These are phyloP conservation scores for Neotropicomus parvogracilis DNA, from an alignment of 1,284 basidiomycete species.

Conservation along the genomic window DNA sequence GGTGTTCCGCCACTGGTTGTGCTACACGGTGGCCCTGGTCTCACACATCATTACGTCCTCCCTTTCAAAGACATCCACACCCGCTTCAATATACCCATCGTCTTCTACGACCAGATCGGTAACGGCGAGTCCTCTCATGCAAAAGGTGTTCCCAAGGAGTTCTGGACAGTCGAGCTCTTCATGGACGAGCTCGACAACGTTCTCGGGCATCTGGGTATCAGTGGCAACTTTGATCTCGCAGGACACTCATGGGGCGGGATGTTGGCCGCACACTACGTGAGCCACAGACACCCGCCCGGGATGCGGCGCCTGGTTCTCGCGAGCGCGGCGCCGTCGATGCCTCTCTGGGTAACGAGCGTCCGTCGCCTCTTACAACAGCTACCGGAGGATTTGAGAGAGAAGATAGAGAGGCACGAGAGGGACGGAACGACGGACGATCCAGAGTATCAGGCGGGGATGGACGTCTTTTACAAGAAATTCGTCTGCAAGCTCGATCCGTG, in stretches of 20 bases:
- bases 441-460: conserved; percentile 27
- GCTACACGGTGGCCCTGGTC: conserved; percentile 37
- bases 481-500: conserved; percentile 17
- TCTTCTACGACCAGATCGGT: conserved; percentile 54
- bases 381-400: conserved; percentile 21
- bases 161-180: conserved; percentile 49
- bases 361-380: conserved; percentile 14
- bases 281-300: conserved; percentile 36
- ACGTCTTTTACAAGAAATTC: conserved; percentile 24
- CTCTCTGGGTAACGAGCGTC: conserved; percentile 22
- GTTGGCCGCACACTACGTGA: conserved; percentile 38
- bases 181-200: conserved; percentile 49
- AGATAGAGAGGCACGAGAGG: conserved; percentile 21
- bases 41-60: conserved; percentile 41
- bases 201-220: conserved; percentile 37
- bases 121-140: conserved; percentile 44
- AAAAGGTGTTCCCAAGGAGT: conserved; percentile 32
- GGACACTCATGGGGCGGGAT: conserved; percentile 56
- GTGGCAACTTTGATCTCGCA: conserved; percentile 38
- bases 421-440: conserved; percentile 18
- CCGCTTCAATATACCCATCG: conserved; percentile 36
- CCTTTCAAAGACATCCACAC: conserved; percentile 35
- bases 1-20: conserved; percentile 35
- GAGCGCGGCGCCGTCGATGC: conserved; percentile 20
- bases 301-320: conserved; percentile 41